These are phyloP conservation scores for Sordariomycetes sp. DNA, from an alignment of 2,329 filamentous ascomycete genomes.

Conservation along the genomic window DNA sequence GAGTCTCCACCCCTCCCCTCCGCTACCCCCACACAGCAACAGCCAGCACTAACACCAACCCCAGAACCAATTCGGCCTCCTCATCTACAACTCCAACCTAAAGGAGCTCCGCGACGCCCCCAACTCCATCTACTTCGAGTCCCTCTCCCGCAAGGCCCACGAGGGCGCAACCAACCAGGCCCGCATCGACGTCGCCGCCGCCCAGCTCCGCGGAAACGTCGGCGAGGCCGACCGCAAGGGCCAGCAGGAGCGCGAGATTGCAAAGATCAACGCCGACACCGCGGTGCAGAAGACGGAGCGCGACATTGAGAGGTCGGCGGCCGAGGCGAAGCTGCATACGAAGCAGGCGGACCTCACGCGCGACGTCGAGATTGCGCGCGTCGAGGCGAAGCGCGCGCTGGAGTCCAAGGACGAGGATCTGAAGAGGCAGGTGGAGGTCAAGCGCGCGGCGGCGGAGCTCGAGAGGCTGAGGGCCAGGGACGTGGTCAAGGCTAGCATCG, in stretches of 20 bases:
- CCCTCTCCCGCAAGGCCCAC: slow-evolving; percentile 70
- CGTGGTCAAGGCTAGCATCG: slow-evolving; percentile 64
- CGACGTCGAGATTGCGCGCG: slow-evolving; percentile 63
- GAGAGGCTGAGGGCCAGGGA: slow-evolving; percentile 66
- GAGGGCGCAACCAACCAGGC: slow-evolving; percentile 77
- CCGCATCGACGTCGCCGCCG: slow-evolving; percentile 49
- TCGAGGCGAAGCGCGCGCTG: slow-evolving; percentile 58
- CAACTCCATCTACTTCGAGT: slow-evolving; percentile 71
- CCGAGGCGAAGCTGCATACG: slow-evolving; percentile 63
- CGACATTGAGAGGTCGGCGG: slow-evolving; percentile 66
- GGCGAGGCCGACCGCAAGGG: slow-evolving; percentile 69
- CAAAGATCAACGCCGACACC: slow-evolving; percentile 78
- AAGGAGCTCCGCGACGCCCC: slow-evolving; percentile 79
- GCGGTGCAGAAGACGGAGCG: slow-evolving; percentile 75
- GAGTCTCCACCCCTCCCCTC: background rate
- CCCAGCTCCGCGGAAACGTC: slow-evolving; percentile 53
- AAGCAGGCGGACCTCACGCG: slow-evolving; percentile 59
- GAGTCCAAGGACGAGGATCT: slow-evolving; percentile 71
- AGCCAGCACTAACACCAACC: background rate
- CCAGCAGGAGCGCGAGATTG: slow-evolving; percentile 72
- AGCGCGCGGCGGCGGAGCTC: slow-evolving; percentile 66
- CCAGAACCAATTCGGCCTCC: slow-evolving; percentile 59
- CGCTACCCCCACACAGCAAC: background rate
- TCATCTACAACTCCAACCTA: slow-evolving; percentile 61
- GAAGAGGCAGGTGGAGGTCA: slow-evolving; percentile 63